phyloP scores from a whole-genome alignment of 768 basidiomycete species.

The Calocybe indica region DNA sequence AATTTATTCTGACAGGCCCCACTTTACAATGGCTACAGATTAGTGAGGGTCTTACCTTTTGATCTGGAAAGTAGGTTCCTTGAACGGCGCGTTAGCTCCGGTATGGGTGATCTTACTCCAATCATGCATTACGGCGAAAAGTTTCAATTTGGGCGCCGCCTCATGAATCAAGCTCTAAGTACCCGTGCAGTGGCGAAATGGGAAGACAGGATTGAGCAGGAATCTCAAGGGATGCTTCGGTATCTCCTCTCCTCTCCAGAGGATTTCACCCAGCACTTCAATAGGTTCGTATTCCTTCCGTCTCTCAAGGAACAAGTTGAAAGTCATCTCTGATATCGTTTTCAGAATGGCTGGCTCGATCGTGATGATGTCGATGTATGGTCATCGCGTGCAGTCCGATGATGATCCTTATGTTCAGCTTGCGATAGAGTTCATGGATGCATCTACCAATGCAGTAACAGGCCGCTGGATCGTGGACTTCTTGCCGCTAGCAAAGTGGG shows the following conservation, averaged over 20 bases:
- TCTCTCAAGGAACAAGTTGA: constrained; percentile 6
- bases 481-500: constrained; percentile 20
- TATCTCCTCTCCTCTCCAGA: constrained; percentile 3
- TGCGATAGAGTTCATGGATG: constrained; percentile 22
- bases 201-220: constrained; percentile 11
- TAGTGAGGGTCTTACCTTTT: constrained; percentile 4
- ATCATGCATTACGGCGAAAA: constrained; percentile 13
- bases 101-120: constrained; percentile 15
- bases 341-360: constrained; percentile 8
- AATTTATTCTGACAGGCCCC: constrained; percentile 12
- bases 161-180: constrained; percentile 14
- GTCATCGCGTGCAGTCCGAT: constrained; percentile 9
- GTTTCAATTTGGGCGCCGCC: constrained; percentile 11
- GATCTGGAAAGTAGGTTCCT: neutral
- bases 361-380: constrained; percentile 19
- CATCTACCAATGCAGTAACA: constrained; percentile 16
- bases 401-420: constrained; percentile 23
- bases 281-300: constrained; percentile 7
- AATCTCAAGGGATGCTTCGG: constrained; percentile 11
- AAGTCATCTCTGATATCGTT: constrained; percentile 13
- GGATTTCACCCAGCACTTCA: constrained; percentile 7
- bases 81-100: constrained; percentile 5
- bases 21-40: constrained; percentile 13
- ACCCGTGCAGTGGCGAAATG: constrained; percentile 12
- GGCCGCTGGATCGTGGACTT: constrained; percentile 9